Conservation (phyloP, 176 grass and related monocot genomes). For the Zizania latifolia region DNA sequence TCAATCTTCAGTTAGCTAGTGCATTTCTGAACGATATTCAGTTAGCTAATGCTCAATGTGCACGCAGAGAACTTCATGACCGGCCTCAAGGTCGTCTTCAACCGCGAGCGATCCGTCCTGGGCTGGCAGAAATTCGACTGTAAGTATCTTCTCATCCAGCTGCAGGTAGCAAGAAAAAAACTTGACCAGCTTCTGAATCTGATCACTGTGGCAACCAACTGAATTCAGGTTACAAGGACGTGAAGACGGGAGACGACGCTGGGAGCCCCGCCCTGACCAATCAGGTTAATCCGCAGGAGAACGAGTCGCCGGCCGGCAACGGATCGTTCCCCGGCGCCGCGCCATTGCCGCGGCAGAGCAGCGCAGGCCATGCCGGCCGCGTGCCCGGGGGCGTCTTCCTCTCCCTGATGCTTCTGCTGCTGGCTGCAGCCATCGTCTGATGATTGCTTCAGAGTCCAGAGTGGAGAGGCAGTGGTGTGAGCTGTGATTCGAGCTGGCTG, state of each 20-base stretch:
- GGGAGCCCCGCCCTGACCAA: not conserved
- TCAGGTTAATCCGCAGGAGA: not conserved
- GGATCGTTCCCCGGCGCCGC: not conserved
- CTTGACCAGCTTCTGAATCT: too few relatives aligned
- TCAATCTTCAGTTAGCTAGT: too few relatives aligned
- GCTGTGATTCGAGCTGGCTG: too few relatives aligned
- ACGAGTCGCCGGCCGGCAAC: not conserved
- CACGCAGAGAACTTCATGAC: constrained; percentile 69
- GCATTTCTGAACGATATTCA: not conserved
- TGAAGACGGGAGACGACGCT: not conserved
- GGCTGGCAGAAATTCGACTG: constrained; percentile 64
- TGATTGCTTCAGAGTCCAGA: too few relatives aligned
- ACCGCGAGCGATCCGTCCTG: constrained; percentile 47
- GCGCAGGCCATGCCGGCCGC: not conserved
- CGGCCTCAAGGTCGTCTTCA: constrained; percentile 54
- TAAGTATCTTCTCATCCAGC: not conserved
- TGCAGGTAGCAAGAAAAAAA: not conserved
- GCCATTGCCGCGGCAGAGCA: not conserved
- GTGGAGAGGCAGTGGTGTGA: too few relatives aligned
- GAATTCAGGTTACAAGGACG: constrained; percentile 37
- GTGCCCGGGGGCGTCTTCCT: not conserved
- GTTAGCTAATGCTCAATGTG: not conserved
- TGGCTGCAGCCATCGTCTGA: not conserved
- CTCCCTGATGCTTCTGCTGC: not conserved
- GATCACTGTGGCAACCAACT: not conserved